Evolutionary conservation across 306 rosid species (phyloP), one percentile per base, ranked within the genome.

Genomic region (Datisca glomerata): DNA sequence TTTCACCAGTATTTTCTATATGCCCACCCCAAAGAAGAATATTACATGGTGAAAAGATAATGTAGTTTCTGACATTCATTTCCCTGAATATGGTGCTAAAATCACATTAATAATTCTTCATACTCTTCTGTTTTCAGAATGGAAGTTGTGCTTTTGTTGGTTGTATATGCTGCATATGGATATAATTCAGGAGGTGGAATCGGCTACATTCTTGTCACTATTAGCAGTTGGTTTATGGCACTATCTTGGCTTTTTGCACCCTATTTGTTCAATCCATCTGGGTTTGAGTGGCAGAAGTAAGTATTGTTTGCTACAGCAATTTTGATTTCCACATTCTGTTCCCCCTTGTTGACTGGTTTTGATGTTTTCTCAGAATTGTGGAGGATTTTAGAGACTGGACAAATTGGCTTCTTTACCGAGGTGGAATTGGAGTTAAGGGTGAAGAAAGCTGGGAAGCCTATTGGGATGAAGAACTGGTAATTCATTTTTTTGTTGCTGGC

Each of bases 381-480:
- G 86, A 54, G 47, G 98, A 89, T 64, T 89, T 83, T 51, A 66
- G 83, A 42, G 98, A 89, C 49, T 89, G 98, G 98, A 84, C 93
- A 53, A 89, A 84, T 60, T 89, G 98, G 98, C 83, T 89, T 49
- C 79, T 84, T 42, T 80, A 84, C 53, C 59, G 93, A 51, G 98
- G 95, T 58, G 95, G 98, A 49, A 80, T 89, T 48, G 98, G 98
- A 57, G 95, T 89, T 21, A 77, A 83, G 69, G 95, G 95, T 58
- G 95, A 73, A 69, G 95, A 89, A 74, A 89, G 98, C 63, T 89
- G 98, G 98, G 98, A 89, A 80, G 91, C 95, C 51, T 89, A 95
- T 95, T 84, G 98, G 98, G 95, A 84, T 49, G 94, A 85, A 63
- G 98, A 89, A 73, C 71, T 83, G 95, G 97, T 89, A 55, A 43